These are phyloP conservation scores for Tylopilus sp. DNA, from an alignment of 1,284 basidiomycete genomes.

Conservation along the genomic window DNA sequence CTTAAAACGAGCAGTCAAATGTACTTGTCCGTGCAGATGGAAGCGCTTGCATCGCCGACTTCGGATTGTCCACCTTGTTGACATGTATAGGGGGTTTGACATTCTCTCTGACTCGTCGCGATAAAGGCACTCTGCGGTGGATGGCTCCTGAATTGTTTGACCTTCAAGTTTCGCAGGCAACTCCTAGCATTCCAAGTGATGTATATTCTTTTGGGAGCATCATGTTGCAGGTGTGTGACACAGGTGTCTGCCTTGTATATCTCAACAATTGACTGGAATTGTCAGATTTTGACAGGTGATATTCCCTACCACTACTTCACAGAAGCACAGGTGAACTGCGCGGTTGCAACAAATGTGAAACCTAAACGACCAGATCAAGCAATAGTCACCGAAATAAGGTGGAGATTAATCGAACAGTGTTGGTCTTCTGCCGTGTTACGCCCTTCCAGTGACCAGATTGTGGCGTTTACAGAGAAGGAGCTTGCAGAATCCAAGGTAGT, in stretches of 20 bases:
- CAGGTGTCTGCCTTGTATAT: no score
- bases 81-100: not conserved
- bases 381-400: no score
- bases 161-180: no score
- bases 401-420: no score
- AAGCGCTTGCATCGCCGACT: not conserved
- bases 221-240: constrained; percentile 3
- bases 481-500: no score
- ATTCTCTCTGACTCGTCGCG: not conserved
- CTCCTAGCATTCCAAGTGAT: not conserved
- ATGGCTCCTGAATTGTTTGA: constrained; percentile 7
- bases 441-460: no score
- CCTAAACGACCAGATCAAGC: no score
- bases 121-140: not conserved
- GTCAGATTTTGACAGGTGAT: not conserved
- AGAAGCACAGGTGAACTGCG: no score
- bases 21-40: not conserved
- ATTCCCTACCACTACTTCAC: constrained; percentile 1
- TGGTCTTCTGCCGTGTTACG: no score
- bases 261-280: not conserved
- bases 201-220: constrained; percentile 5
- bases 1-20: not conserved
- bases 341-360: no score
- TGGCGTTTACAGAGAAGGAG: no score
- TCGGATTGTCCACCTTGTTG: constrained; percentile 5